Evolutionary conservation across 805 yeast genomes (phyloP).

Genomic region (Komagataella ulmi): DNA sequence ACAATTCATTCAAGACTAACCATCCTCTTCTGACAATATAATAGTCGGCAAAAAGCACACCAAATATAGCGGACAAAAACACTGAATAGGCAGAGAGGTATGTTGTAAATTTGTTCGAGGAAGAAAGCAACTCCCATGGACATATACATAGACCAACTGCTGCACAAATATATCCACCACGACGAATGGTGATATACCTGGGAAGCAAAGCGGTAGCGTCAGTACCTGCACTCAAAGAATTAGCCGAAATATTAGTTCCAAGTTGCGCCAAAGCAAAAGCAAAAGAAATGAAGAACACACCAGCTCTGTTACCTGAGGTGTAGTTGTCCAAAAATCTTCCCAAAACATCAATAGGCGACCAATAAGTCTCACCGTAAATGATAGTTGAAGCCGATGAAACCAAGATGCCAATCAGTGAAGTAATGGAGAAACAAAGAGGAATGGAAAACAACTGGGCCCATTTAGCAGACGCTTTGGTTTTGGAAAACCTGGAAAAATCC

Average conservation of each 20-base stretch:
- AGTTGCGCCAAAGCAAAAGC: constrained; percentile 67
- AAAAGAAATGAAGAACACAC: constrained; percentile 61
- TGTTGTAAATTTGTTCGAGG: constrained; percentile 64
- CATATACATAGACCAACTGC: constrained; percentile 54
- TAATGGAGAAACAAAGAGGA: constrained; percentile 67
- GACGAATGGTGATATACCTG: constrained; percentile 53
- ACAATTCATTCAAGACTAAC: constrained; percentile 51
- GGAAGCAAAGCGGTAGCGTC: constrained; percentile 60
- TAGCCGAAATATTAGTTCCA: constrained; percentile 67
- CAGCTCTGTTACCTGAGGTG: constrained; percentile 55
- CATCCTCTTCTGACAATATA: constrained; percentile 62
- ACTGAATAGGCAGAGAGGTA: constrained; percentile 74
- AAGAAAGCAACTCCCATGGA: constrained; percentile 71
- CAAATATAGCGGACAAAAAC: constrained; percentile 74
- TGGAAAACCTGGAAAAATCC: constrained; percentile 78
- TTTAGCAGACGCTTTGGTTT: constrained; percentile 34
- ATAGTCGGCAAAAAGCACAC: constrained; percentile 60
- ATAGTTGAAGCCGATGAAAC: constrained; percentile 68
- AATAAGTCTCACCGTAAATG: constrained; percentile 54
- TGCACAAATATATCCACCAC: constrained; percentile 76
- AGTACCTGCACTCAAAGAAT: constrained; percentile 60
- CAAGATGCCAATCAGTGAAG: constrained; percentile 75
- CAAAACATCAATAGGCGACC: constrained; percentile 79
- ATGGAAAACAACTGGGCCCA: constrained; percentile 52
- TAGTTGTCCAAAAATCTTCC: constrained; percentile 43